Conservation (phyloP, 1,284 basidiomycete species). For the Ceratobasidium sp. region DNA sequence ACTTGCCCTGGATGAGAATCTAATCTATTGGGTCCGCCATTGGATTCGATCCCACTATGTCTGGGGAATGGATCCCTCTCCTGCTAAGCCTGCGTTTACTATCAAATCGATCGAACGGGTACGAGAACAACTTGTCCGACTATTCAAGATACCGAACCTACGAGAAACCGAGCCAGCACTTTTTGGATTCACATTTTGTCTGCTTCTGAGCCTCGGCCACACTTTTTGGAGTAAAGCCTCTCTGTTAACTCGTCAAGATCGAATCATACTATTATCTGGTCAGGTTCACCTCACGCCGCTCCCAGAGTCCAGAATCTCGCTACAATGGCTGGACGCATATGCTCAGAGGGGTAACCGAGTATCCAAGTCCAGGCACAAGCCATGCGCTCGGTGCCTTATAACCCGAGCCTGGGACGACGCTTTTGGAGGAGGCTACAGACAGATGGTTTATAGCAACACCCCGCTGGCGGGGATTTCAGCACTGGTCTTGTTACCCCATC, state of each 20-base stretch:
- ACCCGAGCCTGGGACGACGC: constrained; percentile 1
- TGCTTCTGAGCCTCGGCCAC: constrained; percentile 18
- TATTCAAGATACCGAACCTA: constrained; percentile 12
- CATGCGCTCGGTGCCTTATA: constrained; percentile 13
- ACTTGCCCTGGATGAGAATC: not conserved
- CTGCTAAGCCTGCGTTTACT: constrained; percentile 1
- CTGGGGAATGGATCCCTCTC: constrained; percentile 11
- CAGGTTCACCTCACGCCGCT: constrained; percentile 27
- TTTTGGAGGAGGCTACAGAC: not conserved
- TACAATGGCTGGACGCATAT: constrained; percentile 12
- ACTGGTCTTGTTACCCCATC: not conserved
- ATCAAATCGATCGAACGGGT: not conserved
- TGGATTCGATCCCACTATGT: constrained; percentile 26
- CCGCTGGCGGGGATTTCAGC: constrained; percentile 24
- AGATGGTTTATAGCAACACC: not conserved
- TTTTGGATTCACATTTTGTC: constrained; percentile 34
- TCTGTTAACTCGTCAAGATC: constrained; percentile 29
- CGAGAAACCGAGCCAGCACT: not conserved
- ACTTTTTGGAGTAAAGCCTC: constrained; percentile 19
- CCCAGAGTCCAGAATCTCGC: not conserved
- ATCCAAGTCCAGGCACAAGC: not conserved
- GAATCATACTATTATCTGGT: constrained; percentile 15
- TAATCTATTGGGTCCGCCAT: constrained; percentile 8
- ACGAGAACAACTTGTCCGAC: constrained; percentile 11
- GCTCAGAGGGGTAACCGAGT: not conserved